A percentile compares a stretch with the other conserved stretches of the same genome.
Conservation (phyloP, 2,329 filamentous ascomycete species). For the Fusarium dimerum region DNA sequence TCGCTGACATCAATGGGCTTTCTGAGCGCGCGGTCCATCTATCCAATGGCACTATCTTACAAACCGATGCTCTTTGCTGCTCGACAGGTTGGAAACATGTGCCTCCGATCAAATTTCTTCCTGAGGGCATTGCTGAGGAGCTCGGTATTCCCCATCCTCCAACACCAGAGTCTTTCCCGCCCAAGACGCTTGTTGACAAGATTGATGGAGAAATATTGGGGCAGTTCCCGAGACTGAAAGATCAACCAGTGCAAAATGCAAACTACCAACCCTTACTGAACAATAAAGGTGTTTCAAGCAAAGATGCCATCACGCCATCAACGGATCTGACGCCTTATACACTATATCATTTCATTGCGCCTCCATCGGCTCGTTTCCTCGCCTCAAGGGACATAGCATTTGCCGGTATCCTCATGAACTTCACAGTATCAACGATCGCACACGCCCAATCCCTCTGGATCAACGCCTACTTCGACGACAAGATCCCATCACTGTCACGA, state of each 20-base stretch:
- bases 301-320: slow-evolving; percentile 27
- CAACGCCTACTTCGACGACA: slow-evolving; percentile 58
- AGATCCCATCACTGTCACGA: slow-evolving; percentile 24
- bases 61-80: slow-evolving; percentile 54
- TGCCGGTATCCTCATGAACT: slow-evolving; percentile 45
- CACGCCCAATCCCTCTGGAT: slow-evolving; percentile 62
- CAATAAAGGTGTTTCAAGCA: slow-evolving; percentile 38
- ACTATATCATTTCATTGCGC: slow-evolving; percentile 50
- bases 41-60: slow-evolving; percentile 46
- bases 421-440: slow-evolving; percentile 42
- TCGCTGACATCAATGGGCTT: slow-evolving; percentile 48
- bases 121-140: slow-evolving; percentile 45
- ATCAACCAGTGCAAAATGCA: slow-evolving; percentile 52
- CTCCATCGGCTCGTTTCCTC: slow-evolving; percentile 40
- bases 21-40: slow-evolving; percentile 48
- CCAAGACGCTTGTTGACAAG: slow-evolving; percentile 33
- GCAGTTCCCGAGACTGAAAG: slow-evolving; percentile 52
- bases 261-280: slow-evolving; percentile 45
- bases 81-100: slow-evolving; percentile 61
- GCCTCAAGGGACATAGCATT: slow-evolving; percentile 45
- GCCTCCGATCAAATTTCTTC: slow-evolving; percentile 54
- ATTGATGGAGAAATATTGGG: slow-evolving; percentile 56
- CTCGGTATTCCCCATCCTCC: slow-evolving; percentile 48
- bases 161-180: slow-evolving; percentile 32
- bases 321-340: slow-evolving; percentile 34